Evolutionary conservation across 2,329 filamentous ascomycete genomes (phyloP).

Genomic region (Hypoxylon sp.): DNA sequence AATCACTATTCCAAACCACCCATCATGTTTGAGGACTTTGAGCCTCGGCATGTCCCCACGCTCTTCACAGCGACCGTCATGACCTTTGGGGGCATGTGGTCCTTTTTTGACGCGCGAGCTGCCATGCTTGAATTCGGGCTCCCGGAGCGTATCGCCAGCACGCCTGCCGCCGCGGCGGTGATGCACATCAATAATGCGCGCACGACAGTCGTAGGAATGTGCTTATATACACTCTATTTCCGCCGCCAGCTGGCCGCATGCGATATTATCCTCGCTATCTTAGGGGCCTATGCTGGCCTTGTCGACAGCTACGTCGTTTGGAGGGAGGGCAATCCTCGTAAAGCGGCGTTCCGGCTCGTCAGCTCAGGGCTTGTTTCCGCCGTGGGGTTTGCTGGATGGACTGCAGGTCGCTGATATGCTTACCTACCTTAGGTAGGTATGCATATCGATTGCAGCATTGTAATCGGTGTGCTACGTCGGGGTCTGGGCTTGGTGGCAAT

Average conservation of each 20-base stretch:
- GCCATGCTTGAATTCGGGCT: slow-evolving; percentile 48
- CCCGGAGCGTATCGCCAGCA: slow-evolving; percentile 39
- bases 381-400: slow-evolving; percentile 29
- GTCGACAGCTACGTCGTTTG: slow-evolving; percentile 47
- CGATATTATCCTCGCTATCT: slow-evolving; percentile 45
- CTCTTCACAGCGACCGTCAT: slow-evolving; percentile 35
- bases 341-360: slow-evolving; percentile 41
- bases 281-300: slow-evolving; percentile 43
- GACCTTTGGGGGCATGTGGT: slow-evolving; percentile 47
- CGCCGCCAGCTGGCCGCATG: slow-evolving; percentile 34
- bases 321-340: slow-evolving; percentile 39
- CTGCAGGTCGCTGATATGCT: slow-evolving; percentile 12
- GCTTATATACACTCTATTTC: slow-evolving; percentile 42
- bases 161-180: slow-evolving; percentile 38
- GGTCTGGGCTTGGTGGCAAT: too few species aligned
- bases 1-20: too few species aligned
- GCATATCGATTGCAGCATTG: too few species aligned
- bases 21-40: slow-evolving; percentile 35
- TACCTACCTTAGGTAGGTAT: too few species aligned
- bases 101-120: slow-evolving; percentile 36
- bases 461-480: too few species aligned
- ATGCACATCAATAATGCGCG: slow-evolving; percentile 42
- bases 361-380: slow-evolving; percentile 35
- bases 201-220: slow-evolving; percentile 43
- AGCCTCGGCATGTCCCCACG: slow-evolving; percentile 30